Percentiles rank a stretch among this genome's conserved stretches.
phyloP scores from a whole-genome alignment of 257 asterid genomes.

The Hygrophila difformis region DNA sequence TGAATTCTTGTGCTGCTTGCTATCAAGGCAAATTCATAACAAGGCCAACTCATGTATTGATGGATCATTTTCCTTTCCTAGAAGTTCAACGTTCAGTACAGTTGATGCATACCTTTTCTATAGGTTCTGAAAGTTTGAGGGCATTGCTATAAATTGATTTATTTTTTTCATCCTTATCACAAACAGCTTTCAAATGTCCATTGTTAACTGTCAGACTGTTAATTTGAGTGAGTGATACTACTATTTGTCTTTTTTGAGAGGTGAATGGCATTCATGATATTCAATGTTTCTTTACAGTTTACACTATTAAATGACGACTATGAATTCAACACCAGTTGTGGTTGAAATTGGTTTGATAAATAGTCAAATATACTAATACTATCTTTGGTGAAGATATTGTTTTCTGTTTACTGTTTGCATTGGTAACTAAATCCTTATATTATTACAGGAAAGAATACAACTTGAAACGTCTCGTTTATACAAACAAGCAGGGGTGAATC shows the following conservation, averaged over 20 bases:
- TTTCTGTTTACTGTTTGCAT: constrained; percentile 8
- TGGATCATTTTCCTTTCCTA: too few relatives aligned
- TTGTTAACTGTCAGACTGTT: background rate
- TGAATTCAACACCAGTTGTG: constrained; percentile 1
- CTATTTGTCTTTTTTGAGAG: constrained; percentile 3
- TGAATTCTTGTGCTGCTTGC: too few relatives aligned
- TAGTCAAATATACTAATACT: background rate
- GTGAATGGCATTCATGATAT: too few relatives aligned
- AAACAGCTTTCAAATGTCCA: background rate
- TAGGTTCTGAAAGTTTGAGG: background rate
- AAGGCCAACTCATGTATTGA: too few relatives aligned
- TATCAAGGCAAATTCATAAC: too few relatives aligned
- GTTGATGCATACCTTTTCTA: background rate
- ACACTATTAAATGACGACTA: constrained; percentile 4
- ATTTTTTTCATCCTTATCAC: constrained; percentile 1
- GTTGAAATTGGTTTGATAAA: constrained; percentile 2
- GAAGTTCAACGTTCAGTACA: too few relatives aligned
- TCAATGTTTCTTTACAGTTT: too few relatives aligned
- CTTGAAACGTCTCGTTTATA: constrained; percentile 96
- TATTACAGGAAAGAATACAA: constrained; percentile 87
- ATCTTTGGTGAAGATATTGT: background rate
- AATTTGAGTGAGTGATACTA: background rate
- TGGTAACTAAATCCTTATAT: constrained; percentile 13
- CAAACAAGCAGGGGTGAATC: constrained; percentile 95
- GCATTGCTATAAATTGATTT: constrained; percentile 3